phyloP scores from a whole-genome alignment of 208 protist genomes.

The Herpetomonas tarakana region DNA sequence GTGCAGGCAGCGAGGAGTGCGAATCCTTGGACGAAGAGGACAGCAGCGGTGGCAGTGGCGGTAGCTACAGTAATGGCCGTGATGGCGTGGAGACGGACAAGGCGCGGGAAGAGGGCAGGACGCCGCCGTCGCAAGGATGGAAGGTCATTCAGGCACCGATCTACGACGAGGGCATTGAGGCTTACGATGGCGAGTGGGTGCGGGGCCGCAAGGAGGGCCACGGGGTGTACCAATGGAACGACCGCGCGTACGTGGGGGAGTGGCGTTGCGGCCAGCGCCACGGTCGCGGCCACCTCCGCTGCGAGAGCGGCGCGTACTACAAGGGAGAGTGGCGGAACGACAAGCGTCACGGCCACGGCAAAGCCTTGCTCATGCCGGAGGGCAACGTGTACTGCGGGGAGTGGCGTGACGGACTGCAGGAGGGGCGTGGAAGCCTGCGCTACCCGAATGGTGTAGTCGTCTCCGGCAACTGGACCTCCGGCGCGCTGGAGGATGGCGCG shows the following conservation, averaged over 20 bases:
- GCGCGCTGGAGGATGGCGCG: slow-evolving; percentile 40
- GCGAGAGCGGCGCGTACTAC: slow-evolving; percentile 67
- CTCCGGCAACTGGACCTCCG: slow-evolving; percentile 31
- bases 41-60: background rate
- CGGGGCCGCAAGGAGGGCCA: slow-evolving; percentile 64
- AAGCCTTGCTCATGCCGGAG: slow-evolving; percentile 43
- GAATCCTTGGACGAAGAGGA: background rate
- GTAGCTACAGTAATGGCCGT: background rate
- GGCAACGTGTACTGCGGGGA: slow-evolving; percentile 45
- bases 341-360: slow-evolving; percentile 61
- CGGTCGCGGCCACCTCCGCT: slow-evolving; percentile 64
- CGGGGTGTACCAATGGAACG: slow-evolving; percentile 81
- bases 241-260: slow-evolving; percentile 74
- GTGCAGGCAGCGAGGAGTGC: background rate
- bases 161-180: slow-evolving; percentile 42
- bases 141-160: slow-evolving; percentile 8
- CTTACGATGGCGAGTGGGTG: slow-evolving; percentile 89
- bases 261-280: slow-evolving; percentile 69
- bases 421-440: slow-evolving; percentile 37
- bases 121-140: slow-evolving; percentile 6
- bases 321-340: slow-evolving; percentile 78
- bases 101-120: background rate
- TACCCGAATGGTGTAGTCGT: slow-evolving; percentile 46
- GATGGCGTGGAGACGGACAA: background rate
- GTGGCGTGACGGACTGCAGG: slow-evolving; percentile 42